These are phyloP conservation scores for Yarrowia osloensis DNA, from an alignment of 805 yeast species.

Conservation along the genomic window DNA sequence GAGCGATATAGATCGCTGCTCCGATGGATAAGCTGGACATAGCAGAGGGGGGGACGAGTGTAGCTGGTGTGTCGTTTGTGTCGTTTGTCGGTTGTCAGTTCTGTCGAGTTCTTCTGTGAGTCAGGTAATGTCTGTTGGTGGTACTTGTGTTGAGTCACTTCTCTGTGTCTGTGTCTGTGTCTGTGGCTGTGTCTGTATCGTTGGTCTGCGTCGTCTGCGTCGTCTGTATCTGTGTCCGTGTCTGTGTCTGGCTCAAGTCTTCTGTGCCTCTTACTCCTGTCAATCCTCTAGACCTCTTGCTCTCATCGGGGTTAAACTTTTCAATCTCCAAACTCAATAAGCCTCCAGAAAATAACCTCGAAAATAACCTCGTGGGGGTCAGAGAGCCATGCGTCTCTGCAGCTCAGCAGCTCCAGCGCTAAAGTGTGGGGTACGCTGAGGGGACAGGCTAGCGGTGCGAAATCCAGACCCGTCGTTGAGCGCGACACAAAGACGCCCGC, in stretches of 20 bases:
- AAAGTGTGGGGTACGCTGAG: background rate
- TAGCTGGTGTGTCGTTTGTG: background rate
- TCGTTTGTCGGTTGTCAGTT: no score
- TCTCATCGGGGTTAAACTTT: background rate
- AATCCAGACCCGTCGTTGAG: no score
- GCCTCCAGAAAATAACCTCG: background rate
- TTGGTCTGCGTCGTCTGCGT: no score
- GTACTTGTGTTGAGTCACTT: no score
- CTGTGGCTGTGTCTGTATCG: no score
- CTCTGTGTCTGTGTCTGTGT: no score
- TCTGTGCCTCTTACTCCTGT: no score
- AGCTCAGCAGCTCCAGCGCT: background rate
- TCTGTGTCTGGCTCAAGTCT: no score
- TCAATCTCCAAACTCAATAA: background rate
- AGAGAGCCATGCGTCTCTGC: background rate
- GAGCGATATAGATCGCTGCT: slow-evolving; percentile 70
- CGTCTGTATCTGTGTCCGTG: no score
- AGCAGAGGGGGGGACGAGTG: background rate
- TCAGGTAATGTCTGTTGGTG: background rate
- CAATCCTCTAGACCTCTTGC: no score
- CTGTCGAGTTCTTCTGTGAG: no score
- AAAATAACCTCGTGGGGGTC: background rate
- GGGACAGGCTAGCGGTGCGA: background rate
- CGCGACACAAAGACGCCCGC: background rate
- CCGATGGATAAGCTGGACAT: slow-evolving; percentile 46